Evolutionary conservation across 352 stramenopile species (phyloP), one percentile per base, ranked within the genome.

Genomic region (Peronospora destructor): DNA sequence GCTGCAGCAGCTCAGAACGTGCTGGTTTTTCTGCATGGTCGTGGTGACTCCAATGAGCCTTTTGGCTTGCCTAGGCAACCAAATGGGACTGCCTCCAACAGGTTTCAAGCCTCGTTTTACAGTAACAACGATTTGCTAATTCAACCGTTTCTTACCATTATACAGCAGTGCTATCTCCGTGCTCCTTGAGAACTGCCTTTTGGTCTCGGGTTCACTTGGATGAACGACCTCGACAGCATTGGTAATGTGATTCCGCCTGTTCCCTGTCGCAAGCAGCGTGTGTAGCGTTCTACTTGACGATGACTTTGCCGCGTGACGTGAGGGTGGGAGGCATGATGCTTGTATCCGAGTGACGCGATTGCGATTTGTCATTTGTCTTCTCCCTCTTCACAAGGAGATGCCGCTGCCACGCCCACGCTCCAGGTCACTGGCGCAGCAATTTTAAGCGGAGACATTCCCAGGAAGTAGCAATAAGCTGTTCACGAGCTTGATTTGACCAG

Each of bases 81-180:
- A 73, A 39, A 85, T 85, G 74, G 74, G 55, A 8, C 50, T 85
- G 13, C 76, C 76, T 9, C 77, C 86, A 50, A 86, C 77, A 60
- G 76, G 76, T 87, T 21, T 21, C 3, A 3, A 3, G 1, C 19
- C 3, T 21, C 19, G 19, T 21, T 21, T 21, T 21, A 21, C 19
- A 21, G 19, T 21, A 3, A 21, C 19, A 21, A 21, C 19, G 19
- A 21, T 21, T 3, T 1, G 19, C 6, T 52, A 11, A 44, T 19
- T 5, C 10, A 38, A 21, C 3, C 3, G 16, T 33, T 11, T 39
- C 16, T 59, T 10, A 48, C 26, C 6, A 30, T 5, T 23, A 17
- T 32, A 2, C 45, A 77, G 72, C 66, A 17, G 61, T 65, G 17
- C 49, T 86, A 26, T 66, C 77, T 0, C 57, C 77, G 68, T 8